phyloP scores from a whole-genome alignment of 169 alveolate species.

The Plasmodium chabaudi region DNA sequence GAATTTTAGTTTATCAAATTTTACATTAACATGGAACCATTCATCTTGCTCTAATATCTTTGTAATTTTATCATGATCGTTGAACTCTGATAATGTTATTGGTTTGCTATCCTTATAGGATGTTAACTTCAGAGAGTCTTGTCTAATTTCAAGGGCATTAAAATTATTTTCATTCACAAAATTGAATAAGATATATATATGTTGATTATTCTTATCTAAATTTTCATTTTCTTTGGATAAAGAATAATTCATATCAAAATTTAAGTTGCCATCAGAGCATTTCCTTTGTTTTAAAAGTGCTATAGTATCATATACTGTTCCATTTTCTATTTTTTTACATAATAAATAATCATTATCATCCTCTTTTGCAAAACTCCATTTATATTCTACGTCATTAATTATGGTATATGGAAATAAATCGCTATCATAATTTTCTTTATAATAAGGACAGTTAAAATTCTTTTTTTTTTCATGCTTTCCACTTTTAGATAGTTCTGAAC shows the following conservation, averaged over 20 bases:
- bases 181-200: conserved; percentile 50
- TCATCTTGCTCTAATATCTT: conserved; percentile 67
- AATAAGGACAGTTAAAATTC: conserved; percentile 79
- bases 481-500: conserved; percentile 69
- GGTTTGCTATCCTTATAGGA: conserved; percentile 65
- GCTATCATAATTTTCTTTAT: conserved; percentile 76
- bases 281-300: conserved; percentile 54
- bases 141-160: conserved; percentile 55
- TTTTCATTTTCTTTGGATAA: conserved; percentile 7
- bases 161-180: conserved; percentile 51
- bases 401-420: conserved; percentile 38
- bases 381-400: conserved; percentile 24
- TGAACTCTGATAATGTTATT: conserved; percentile 78
- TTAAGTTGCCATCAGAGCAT: conserved; percentile 53
- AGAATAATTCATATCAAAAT: conserved; percentile 32
- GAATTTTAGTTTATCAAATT: conserved; percentile 74
- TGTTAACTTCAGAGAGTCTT: conserved; percentile 18
- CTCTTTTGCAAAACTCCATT: conserved; percentile 47
- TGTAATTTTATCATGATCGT: conserved; percentile 77
- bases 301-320: not conserved
- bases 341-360: conserved; percentile 37
- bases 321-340: conserved; percentile 25
- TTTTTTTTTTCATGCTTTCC: conserved; percentile 42
- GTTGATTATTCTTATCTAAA: not conserved
- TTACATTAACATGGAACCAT: conserved; percentile 80